These are phyloP conservation scores for Petunia hybrid DNA, from an alignment of 305 asterid species.

Conservation along the genomic window DNA sequence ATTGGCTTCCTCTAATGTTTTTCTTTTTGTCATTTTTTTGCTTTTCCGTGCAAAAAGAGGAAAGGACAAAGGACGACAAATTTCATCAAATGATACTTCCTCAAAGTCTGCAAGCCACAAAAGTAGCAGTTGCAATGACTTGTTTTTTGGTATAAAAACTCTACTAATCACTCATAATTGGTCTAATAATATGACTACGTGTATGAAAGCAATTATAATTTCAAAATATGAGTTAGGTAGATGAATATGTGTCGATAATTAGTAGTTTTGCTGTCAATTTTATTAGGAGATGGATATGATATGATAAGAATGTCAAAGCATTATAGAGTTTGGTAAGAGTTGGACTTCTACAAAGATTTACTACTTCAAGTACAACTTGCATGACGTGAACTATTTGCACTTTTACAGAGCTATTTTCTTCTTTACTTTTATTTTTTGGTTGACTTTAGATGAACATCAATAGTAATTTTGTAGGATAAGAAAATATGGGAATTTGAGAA, in stretches of 20 bases:
- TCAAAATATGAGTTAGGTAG: not conserved
- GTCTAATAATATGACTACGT: not conserved
- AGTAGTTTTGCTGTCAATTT: not conserved
- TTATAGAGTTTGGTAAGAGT: constrained; percentile 12
- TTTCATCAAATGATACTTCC: not conserved
- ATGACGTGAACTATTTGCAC: not conserved
- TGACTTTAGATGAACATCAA: not conserved
- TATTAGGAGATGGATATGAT: not conserved
- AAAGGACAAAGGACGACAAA: not conserved
- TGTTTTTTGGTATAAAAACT: not conserved
- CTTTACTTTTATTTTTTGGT: not conserved
- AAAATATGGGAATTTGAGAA: not conserved
- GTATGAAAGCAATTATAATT: not conserved
- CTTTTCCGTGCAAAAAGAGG: not conserved
- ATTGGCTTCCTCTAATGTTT: not conserved
- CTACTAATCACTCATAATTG: not conserved
- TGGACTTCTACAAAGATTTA: not conserved
- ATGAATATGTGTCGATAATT: not conserved
- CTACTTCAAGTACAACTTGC: constrained; percentile 9
- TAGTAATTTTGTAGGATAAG: not conserved
- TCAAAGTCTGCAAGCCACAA: not conserved
- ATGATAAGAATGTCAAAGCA: not conserved
- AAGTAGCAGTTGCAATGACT: constrained; percentile 5
- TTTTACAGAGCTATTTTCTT: not conserved
- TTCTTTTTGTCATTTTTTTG: not conserved